Evolutionary conservation across 345 rosid species (phyloP), one percentile per base, ranked within the genome.

Genomic region (Lepidium africanum): DNA sequence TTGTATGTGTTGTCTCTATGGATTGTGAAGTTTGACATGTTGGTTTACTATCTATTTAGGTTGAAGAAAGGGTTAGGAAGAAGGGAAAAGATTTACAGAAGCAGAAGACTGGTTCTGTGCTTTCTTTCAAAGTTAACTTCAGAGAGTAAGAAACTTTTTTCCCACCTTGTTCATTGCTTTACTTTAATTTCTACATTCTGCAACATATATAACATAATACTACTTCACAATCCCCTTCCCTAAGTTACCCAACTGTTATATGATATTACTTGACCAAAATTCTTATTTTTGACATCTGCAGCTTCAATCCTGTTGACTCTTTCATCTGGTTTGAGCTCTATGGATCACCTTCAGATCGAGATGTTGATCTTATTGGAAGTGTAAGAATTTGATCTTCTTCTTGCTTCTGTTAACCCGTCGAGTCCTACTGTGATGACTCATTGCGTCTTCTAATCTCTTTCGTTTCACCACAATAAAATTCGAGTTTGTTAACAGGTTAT

Each of bases 71-170:
- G 67, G 91, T 86, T 21, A 73, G 95, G 65, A 81, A 59, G 83
- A 89, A 89, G 87, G 98, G 95, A 53, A 84, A 81, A 51, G 79
- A 83, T 81, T 85, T 89, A 59, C 70, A 63, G 61, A 89, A 92
- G 48, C 82, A 90, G 13, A 85, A 85, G 78, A 87, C 88, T 11
- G 98, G 96, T 16, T 92, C 95, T 46, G 80, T 92, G 36, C 82
- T 92, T 69, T 79, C 96, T 65, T 92, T 87, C 81, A 89, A 92
- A 86, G 98, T 89, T 72, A 86, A 81, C 87, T 92, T 92, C 72
- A 85, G 96, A 91, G 89, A 88, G 97, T 86, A 79, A 76, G 79
- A 19, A 9, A 10, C 58, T 4, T 36, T 40, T 9, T 45, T 14
- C n/a, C 14, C 39, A 27, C 39, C 10, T 47, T 42, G n/a, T n/a